These are phyloP conservation scores for Termitomyces bulborhizus DNA, from an alignment of 768 basidiomycete genomes.

Conservation along the genomic window DNA sequence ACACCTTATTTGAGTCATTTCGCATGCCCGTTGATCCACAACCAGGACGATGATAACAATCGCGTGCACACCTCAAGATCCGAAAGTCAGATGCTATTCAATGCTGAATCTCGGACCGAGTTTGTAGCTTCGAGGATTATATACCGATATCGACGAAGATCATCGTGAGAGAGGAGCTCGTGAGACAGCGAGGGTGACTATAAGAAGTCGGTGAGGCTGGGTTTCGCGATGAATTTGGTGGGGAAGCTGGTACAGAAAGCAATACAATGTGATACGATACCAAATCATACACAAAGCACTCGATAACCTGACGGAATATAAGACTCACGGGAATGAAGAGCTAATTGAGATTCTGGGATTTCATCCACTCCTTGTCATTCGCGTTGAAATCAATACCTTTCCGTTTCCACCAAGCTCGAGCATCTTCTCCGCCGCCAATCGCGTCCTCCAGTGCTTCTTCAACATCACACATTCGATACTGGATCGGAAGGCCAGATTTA, in stretches of 20 bases:
- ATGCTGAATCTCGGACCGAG: slow-evolving; percentile 15
- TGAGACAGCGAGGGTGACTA: background rate
- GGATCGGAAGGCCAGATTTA: slow-evolving; percentile 67
- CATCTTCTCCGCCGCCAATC: slow-evolving; percentile 71
- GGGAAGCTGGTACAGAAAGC: background rate
- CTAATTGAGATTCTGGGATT: slow-evolving; percentile 69
- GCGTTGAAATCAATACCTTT: slow-evolving; percentile 83
- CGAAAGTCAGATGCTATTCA: slow-evolving; percentile 7
- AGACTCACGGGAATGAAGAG: slow-evolving; percentile 10
- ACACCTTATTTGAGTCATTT: slow-evolving; percentile 28
- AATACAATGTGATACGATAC: background rate
- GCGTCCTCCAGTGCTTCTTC: slow-evolving; percentile 89
- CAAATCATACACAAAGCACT: background rate
- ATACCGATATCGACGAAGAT: background rate
- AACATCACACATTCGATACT: slow-evolving; percentile 87
- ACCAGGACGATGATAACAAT: background rate
- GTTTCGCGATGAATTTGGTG: background rate
- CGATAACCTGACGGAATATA: background rate
- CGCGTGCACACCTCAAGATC: background rate
- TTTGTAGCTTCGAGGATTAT: background rate
- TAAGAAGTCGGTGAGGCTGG: background rate
- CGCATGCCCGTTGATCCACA: slow-evolving; percentile 21
- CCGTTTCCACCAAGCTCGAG: slow-evolving; percentile 73
- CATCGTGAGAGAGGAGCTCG: background rate
- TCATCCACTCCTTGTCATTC: slow-evolving; percentile 86